Percentiles rank a stretch among this genome's conserved stretches.
phyloP scores from a whole-genome alignment of 1,139 yeast genomes.

The Arxiozyma slooffiae region DNA sequence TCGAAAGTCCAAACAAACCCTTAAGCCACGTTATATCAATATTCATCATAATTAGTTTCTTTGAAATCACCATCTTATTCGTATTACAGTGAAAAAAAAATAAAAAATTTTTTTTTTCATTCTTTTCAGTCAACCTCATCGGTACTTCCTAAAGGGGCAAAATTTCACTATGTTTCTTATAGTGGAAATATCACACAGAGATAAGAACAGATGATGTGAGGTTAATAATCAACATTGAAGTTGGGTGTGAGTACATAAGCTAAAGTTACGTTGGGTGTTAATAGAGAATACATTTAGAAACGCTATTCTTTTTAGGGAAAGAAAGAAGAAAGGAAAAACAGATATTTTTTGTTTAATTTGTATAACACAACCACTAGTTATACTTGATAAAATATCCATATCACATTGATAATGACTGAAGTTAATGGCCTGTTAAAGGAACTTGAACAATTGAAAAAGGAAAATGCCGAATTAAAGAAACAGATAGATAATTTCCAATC shows the following conservation, averaged over 20 bases:
- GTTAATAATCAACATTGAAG: background rate
- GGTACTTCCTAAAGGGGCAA: background rate
- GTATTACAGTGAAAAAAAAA: too few species aligned
- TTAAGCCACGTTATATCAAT: background rate
- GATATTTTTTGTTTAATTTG: too few species aligned
- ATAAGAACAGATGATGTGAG: background rate
- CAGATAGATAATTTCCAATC: slow-evolving; percentile 10
- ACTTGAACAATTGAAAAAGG: slow-evolving; percentile 19
- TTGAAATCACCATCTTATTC: too few species aligned
- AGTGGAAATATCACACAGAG: too few species aligned
- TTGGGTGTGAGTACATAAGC: background rate
- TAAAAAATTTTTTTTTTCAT: too few species aligned
- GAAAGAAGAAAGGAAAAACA: too few species aligned
- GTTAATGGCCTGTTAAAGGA: slow-evolving; percentile 13
- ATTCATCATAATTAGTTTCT: too few species aligned
- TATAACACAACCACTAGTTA: too few species aligned
- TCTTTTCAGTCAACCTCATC: background rate
- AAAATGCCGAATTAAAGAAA: slow-evolving; percentile 19
- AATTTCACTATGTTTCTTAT: too few species aligned
- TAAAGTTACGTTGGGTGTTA: background rate
- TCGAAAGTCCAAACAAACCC: background rate
- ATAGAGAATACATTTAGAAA: background rate
- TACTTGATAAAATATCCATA: background rate
- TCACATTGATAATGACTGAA: slow-evolving; percentile 4
- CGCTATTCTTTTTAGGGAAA: too few species aligned